A percentile compares a stretch with the other conserved stretches of the same genome.
Conservation (phyloP, 805 yeast species). For the Lipomyces orientalis region DNA sequence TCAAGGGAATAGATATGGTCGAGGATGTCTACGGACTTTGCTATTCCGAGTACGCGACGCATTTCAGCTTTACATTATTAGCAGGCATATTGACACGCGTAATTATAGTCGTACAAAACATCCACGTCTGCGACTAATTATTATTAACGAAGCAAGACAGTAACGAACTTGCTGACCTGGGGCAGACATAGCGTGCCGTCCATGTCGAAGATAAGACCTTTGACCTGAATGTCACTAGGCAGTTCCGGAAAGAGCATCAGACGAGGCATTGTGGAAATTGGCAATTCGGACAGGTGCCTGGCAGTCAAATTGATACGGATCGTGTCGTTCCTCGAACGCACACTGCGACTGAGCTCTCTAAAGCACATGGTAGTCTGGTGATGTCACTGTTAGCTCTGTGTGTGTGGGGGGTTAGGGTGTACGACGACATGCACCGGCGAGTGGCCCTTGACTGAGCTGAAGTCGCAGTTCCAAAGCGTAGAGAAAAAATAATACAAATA, state of each 20-base stretch:
- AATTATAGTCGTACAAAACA: slow-evolving; percentile 48
- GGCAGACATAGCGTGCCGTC: slow-evolving; percentile 77
- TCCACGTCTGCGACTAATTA: slow-evolving; percentile 49
- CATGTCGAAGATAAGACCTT: slow-evolving; percentile 75
- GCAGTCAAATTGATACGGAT: neutral
- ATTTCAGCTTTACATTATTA: slow-evolving; percentile 51
- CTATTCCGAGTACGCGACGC: slow-evolving; percentile 63
- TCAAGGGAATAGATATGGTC: slow-evolving; percentile 55
- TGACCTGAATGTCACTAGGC: slow-evolving; percentile 42
- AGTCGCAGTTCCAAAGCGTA: neutral
- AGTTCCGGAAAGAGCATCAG: slow-evolving; percentile 23
- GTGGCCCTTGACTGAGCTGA: neutral
- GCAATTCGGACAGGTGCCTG: neutral
- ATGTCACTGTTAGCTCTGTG: too few relatives aligned
- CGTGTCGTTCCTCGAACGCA: neutral
- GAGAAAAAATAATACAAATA: neutral
- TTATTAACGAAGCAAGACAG: neutral
- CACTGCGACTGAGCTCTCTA: neutral
- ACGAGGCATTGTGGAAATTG: slow-evolving; percentile 25
- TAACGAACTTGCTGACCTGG: slow-evolving; percentile 45
- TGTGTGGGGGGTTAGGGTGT: too few relatives aligned
- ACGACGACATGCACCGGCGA: too few relatives aligned
- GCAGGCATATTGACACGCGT: neutral
- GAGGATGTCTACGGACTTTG: slow-evolving; percentile 57
- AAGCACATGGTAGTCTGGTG: too few relatives aligned